Conservation (phyloP, 352 stramenopile species). For the Phytophthora niederhauseri region DNA sequence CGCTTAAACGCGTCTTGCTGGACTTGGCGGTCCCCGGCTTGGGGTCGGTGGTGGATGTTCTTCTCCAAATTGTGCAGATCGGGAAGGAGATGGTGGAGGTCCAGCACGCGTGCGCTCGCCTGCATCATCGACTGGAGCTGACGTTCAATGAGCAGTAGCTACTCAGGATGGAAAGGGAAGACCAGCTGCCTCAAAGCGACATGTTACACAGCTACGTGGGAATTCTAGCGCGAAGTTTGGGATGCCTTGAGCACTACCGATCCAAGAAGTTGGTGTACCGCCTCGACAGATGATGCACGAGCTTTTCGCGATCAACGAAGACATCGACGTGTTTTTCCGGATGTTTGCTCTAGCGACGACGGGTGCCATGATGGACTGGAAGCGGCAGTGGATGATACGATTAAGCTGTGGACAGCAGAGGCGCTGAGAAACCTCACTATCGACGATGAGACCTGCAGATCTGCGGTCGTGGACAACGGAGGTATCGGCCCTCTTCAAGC, state of each 20-base stretch:
- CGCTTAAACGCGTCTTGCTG: not conserved
- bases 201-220: constrained; percentile 5
- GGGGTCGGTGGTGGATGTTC: constrained; percentile 1
- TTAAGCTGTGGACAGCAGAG: too few species aligned
- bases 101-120: constrained; percentile 7
- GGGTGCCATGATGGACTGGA: constrained; percentile 23
- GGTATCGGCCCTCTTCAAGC: too few species aligned
- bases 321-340: constrained; percentile 8
- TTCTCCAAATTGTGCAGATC: constrained; percentile 7
- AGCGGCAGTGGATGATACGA: constrained; percentile 10
- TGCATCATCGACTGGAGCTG: constrained; percentile 1
- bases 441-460: too few species aligned
- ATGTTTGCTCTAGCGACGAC: constrained; percentile 10
- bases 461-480: too few species aligned
- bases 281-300: constrained; percentile 16
- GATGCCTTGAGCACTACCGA: constrained; percentile 5
- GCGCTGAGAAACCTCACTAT: too few species aligned
- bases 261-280: not conserved
- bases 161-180: constrained; percentile 12
- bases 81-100: constrained; percentile 28
- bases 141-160: constrained; percentile 12
- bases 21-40: constrained; percentile 19
- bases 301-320: constrained; percentile 17
- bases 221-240: constrained; percentile 4
- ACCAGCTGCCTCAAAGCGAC: constrained; percentile 1